phyloP scores from a whole-genome alignment of 768 basidiomycete genomes.

The Pleurotus cornucopiae region DNA sequence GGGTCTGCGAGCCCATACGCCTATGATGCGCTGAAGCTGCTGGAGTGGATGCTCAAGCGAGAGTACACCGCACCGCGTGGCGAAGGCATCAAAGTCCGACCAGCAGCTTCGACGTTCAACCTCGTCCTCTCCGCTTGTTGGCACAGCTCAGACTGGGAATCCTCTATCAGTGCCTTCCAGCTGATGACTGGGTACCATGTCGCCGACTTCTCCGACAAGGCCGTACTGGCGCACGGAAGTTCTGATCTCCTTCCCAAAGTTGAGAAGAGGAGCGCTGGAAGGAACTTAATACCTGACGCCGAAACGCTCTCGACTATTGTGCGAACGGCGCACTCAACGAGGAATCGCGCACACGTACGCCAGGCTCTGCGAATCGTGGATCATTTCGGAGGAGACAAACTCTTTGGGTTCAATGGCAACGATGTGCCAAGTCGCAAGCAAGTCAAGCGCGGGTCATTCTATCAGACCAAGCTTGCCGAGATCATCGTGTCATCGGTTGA shows the following conservation, averaged over 20 bases:
- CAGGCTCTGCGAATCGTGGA: constrained; percentile 60
- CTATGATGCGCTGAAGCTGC: constrained; percentile 46
- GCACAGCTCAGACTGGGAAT: constrained; percentile 59
- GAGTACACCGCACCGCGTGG: constrained; percentile 32
- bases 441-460: constrained; percentile 33
- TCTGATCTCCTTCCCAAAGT: constrained; percentile 26
- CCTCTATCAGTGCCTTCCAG: constrained; percentile 54
- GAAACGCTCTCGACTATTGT: constrained; percentile 55
- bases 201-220: constrained; percentile 50
- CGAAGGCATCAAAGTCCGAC: constrained; percentile 41
- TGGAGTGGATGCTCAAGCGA: constrained; percentile 69
- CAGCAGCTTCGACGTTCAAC: constrained; percentile 50
- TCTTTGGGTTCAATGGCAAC: constrained; percentile 27
- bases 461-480: constrained; percentile 44
- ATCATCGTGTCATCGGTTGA: constrained; percentile 38
- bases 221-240: constrained; percentile 17
- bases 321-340: constrained; percentile 54
- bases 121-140: constrained; percentile 63
- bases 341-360: constrained; percentile 45
- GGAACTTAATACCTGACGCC: constrained; percentile 42
- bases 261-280: constrained; percentile 37
- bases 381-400: constrained; percentile 35
- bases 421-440: constrained; percentile 21
- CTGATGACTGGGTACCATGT: constrained; percentile 67
- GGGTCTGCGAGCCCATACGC: constrained; percentile 24